Conservation (phyloP, 495 filamentous ascomycete genomes). For the Immersiella caudata region DNA sequence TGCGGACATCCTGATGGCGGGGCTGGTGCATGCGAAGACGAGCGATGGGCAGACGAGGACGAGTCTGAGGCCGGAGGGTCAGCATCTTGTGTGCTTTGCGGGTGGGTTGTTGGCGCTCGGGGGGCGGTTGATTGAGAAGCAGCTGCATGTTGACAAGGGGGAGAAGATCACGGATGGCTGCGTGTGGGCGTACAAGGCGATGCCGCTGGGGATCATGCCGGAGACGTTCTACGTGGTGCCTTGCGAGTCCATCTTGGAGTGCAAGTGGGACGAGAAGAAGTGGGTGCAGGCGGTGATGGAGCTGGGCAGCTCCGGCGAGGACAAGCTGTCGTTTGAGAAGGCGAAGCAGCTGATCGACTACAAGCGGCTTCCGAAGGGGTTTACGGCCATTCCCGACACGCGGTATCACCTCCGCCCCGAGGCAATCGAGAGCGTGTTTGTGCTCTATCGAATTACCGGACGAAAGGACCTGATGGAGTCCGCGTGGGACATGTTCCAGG, state of each 20-base stretch:
- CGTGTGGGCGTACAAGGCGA: constrained; percentile 78
- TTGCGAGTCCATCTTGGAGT: constrained; percentile 61
- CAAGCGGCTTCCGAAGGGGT: constrained; percentile 67
- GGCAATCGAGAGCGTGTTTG: constrained; percentile 68
- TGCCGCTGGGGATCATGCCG: constrained; percentile 79
- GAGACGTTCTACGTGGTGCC: constrained; percentile 65
- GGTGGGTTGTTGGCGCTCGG: constrained; percentile 86
- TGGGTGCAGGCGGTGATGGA: constrained; percentile 45
- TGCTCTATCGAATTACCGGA: constrained; percentile 69
- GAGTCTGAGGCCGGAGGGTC: constrained; percentile 44
- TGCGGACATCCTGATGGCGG: constrained; percentile 51
- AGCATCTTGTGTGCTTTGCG: constrained; percentile 65
- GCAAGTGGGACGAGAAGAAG: constrained; percentile 68
- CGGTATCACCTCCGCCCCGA: constrained; percentile 76
- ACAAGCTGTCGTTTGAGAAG: constrained; percentile 19
- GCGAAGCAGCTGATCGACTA: constrained; percentile 51
- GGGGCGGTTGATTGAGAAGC: constrained; percentile 66
- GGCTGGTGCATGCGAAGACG: constrained; percentile 61
- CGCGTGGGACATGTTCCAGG: constrained; percentile 63
- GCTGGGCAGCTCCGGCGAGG: constrained; percentile 12
- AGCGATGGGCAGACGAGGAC: constrained; percentile 66
- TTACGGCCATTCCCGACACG: constrained; percentile 58
- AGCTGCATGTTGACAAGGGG: constrained; percentile 70
- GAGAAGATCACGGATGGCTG: constrained; percentile 79
- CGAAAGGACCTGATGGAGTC: constrained; percentile 53